Evolutionary conservation across 1,139 yeast genomes (phyloP).

Genomic region (Zygosaccharomyces sapae): DNA sequence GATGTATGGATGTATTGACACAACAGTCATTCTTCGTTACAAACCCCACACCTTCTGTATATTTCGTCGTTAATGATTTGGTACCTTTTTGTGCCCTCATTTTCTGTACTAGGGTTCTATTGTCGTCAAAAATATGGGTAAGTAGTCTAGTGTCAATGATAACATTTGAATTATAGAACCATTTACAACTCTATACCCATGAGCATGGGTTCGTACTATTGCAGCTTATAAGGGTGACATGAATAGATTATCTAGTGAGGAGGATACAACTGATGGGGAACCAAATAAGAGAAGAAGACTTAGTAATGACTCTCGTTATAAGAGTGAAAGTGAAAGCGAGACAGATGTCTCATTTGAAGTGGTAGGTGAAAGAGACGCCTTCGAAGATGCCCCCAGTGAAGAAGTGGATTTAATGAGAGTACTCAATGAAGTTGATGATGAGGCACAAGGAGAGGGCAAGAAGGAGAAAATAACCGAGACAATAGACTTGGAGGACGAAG

Average conservation of each 20-base stretch:
- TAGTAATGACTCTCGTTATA: neutral
- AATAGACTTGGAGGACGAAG: conserved; percentile 21
- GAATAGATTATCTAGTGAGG: conserved; percentile 7
- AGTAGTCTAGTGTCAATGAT: too few relatives aligned
- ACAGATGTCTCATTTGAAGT: conserved; percentile 8
- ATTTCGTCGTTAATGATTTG: too few relatives aligned
- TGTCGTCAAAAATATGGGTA: too few relatives aligned
- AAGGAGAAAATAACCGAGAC: conserved; percentile 10
- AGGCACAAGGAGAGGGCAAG: conserved; percentile 1
- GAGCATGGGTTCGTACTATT: neutral
- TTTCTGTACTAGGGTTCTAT: too few relatives aligned
- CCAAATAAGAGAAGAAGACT: conserved; percentile 6
- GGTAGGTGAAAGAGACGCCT: conserved; percentile 9
- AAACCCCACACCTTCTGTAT: too few relatives aligned
- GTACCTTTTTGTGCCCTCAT: too few relatives aligned
- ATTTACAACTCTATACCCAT: too few relatives aligned
- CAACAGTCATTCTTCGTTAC: neutral
- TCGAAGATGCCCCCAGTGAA: conserved; percentile 11
- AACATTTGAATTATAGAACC: too few relatives aligned
- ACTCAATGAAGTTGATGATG: conserved; percentile 10
- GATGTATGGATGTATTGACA: neutral
- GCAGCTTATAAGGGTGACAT: too few relatives aligned
- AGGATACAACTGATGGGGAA: conserved; percentile 5
- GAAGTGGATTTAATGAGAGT: conserved; percentile 14
- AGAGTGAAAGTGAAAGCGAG: conserved; percentile 6